phyloP scores from a whole-genome alignment of 495 filamentous ascomycete genomes.

The Aspergillus saccharolyticus region DNA sequence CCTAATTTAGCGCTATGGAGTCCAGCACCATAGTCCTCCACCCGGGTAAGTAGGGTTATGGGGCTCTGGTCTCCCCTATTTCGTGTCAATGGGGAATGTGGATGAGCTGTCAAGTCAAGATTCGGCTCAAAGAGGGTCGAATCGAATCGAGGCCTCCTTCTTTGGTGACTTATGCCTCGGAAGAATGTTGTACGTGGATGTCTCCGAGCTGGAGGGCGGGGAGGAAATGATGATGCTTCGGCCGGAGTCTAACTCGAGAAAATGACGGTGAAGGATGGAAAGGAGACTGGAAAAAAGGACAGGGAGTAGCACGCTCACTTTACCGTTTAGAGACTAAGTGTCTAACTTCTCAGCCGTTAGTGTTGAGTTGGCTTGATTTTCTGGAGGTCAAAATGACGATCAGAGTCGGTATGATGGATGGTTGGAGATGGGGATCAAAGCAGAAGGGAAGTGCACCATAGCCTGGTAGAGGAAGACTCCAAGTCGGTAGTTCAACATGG shows the following conservation, averaged over 20 bases:
- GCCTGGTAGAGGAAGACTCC: neutral
- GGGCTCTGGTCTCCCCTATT: neutral
- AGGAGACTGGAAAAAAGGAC: neutral
- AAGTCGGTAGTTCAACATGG: neutral
- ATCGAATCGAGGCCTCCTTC: neutral
- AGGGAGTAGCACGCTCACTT: neutral
- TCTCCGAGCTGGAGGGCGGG: neutral
- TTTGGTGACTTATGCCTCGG: neutral
- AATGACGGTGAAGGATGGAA: neutral
- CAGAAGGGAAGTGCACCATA: neutral
- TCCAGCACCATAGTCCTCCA: neutral
- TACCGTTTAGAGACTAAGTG: neutral
- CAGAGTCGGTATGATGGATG: neutral
- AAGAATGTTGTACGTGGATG: neutral
- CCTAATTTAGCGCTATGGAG: neutral
- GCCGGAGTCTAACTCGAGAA: neutral
- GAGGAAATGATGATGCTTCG: neutral
- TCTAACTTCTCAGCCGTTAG: neutral
- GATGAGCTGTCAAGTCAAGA: neutral
- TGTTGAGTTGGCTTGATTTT: neutral
- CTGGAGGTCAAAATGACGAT: neutral
- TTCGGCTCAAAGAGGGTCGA: neutral
- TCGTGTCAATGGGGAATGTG: neutral
- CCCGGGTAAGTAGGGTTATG: constrained; percentile 4
- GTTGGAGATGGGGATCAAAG: neutral